phyloP scores from a whole-genome alignment of 257 asterid species.

The Gentiana dahurica region DNA sequence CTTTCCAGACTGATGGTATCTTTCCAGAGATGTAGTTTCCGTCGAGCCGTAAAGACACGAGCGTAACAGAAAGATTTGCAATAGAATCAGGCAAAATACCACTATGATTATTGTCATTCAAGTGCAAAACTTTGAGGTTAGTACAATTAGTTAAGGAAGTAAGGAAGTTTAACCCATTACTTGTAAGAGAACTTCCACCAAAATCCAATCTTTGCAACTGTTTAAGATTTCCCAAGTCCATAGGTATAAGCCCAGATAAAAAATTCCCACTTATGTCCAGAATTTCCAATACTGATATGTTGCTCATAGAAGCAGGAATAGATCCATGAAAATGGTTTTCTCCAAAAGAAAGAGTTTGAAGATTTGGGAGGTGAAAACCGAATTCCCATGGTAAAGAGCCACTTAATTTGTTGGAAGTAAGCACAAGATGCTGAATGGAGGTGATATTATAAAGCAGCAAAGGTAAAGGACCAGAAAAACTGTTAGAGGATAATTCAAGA shows the following conservation, averaged over 20 bases:
- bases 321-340: neutral
- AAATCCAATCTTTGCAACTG: too few species aligned
- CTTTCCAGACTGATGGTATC: neutral
- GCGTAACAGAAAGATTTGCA: neutral
- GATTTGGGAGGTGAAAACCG: neutral
- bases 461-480: neutral
- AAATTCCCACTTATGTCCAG: too few species aligned
- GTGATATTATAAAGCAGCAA: neutral
- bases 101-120: too few species aligned
- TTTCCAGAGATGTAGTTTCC: slow-evolving; percentile 2
- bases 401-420: too few species aligned
- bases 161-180: too few species aligned
- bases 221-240: too few species aligned
- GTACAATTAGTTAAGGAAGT: too few species aligned
- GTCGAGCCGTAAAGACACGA: neutral
- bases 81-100: neutral
- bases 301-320: neutral
- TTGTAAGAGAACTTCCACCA: too few species aligned
- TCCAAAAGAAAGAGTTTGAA: neutral
- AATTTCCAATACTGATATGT: too few species aligned
- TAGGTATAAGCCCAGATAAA: too few species aligned
- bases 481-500: neutral
- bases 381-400: too few species aligned
- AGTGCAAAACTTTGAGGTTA: neutral
- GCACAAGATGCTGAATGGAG: too few species aligned